Conservation (phyloP, 225 moss, liverwort and hornwort genomes). For the Polytrichum commune region DNA sequence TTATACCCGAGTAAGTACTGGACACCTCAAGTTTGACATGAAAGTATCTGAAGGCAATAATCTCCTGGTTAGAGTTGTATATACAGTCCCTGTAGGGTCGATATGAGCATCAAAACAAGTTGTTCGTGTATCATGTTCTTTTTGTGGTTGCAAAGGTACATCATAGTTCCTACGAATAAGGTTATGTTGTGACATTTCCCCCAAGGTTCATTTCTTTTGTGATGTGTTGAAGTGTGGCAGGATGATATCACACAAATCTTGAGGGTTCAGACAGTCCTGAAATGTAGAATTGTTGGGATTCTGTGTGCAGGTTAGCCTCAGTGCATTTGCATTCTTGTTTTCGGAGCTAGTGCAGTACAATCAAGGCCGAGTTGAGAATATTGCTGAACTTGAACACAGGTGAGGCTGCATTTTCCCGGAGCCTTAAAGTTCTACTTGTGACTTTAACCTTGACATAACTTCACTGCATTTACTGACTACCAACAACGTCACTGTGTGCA, state of each 20-base stretch:
- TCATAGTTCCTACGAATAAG: background rate
- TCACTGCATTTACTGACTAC: background rate
- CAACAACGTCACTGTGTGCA: no score
- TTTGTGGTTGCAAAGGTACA: background rate
- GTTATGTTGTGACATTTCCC: background rate
- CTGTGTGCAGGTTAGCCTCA: constrained; percentile 80
- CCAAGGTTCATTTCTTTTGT: no score
- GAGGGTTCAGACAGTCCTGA: no score
- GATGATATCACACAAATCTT: no score
- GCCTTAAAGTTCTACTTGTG: no score
- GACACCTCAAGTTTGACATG: no score
- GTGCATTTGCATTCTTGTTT: constrained; percentile 83
- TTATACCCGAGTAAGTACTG: no score
- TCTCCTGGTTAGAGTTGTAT: no score
- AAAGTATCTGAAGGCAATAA: no score
- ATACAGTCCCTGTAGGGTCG: no score
- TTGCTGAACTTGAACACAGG: constrained; percentile 87
- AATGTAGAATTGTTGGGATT: background rate
- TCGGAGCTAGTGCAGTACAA: constrained; percentile 93
- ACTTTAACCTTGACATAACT: background rate
- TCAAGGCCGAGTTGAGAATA: constrained; percentile 90
- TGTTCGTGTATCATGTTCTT: no score
- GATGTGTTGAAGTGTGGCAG: background rate
- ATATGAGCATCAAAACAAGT: no score
- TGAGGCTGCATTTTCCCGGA: background rate